phyloP scores from a whole-genome alignment of 2,329 filamentous ascomycete genomes.

The Fusarium camptoceras region DNA sequence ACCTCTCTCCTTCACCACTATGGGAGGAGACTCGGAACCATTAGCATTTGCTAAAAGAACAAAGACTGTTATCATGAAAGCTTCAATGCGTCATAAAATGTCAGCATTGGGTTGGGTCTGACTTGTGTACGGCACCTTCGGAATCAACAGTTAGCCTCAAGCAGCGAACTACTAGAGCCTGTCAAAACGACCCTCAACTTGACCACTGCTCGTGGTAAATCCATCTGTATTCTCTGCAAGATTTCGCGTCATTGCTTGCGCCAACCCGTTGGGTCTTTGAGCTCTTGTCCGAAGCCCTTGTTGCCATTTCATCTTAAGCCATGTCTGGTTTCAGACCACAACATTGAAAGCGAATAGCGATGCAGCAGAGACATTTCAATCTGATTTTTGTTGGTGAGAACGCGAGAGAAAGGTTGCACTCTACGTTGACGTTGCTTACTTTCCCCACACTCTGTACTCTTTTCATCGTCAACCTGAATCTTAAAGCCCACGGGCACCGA shows the following conservation, averaged over 20 bases:
- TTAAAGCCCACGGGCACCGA: constrained; percentile 30
- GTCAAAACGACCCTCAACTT: not conserved
- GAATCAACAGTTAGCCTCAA: constrained; percentile 14
- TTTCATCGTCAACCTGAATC: constrained; percentile 39
- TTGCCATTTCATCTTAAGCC: constrained; percentile 13
- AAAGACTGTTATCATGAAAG: constrained; percentile 10
- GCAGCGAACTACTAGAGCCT: constrained; percentile 14
- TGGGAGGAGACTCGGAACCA: not conserved
- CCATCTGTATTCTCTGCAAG: not conserved
- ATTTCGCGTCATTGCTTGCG: constrained; percentile 34
- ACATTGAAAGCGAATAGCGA: constrained; percentile 30
- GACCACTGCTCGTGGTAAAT: not conserved
- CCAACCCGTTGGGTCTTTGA: constrained; percentile 15
- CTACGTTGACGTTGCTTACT: constrained; percentile 33
- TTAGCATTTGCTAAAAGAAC: constrained; percentile 1
- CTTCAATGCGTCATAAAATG: constrained; percentile 31
- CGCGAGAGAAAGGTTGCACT: constrained; percentile 37
- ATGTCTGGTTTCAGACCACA: constrained; percentile 15
- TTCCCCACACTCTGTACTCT: constrained; percentile 37
- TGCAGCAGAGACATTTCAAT: constrained; percentile 32
- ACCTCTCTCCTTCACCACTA: not conserved
- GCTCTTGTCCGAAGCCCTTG: constrained; percentile 6
- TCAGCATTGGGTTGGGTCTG: constrained; percentile 19
- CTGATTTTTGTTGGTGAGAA: constrained; percentile 3
- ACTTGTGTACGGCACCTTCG: constrained; percentile 32